Base-by-base conservation (phyloP, 2,329 filamentous ascomycete genomes). In the Talaromyces sp. region DNA sequence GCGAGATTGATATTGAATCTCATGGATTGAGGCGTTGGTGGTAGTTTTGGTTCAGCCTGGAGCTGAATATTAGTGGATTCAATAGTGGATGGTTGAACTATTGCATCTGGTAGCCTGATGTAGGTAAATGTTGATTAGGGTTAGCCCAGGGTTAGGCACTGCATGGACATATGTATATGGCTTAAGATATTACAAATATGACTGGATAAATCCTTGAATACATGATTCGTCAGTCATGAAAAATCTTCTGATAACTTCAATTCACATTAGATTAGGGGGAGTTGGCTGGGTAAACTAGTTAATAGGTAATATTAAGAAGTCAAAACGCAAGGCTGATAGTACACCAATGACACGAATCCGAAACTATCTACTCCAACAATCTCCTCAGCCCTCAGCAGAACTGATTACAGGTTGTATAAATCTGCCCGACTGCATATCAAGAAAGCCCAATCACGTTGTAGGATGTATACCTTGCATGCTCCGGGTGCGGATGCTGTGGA, bases 291-390 rank as follows among this genome's bases (percentile, higher is more conserved):
- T 28, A 48, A 10, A 28, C 28, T 13, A 35, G 33, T 33, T 46
- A 21, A 33, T 10, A 48, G 45, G 45, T 33, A 48, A 28, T 46
- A 46, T 31, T 28, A 31, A 48, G 17, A 6, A 25, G 45, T 10
- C 28, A 21, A 35, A 48, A 48, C 45, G 45, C 45, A 33, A 48
- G 45, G 45, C 45, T 35, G 45, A 48, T 48, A n/a, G 43, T 35
- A 48, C 45, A 48, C 31, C 45, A 45, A 48, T 48, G 45, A 48
- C 45, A 19, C 28, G 45, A 48, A 48, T 25, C 45, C 45, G 45
- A 48, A 48, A 48, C n/a, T 21, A 33, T 19, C 45, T 33, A 45
- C 31, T 48, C 17, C 19, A 19, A 13, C 10, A 35, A 35, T 35
- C 17, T 48, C 28, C 28, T 2, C 28, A 15, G 3, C 8, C 17